These are phyloP conservation scores for Corrigiola litoralis DNA, from an alignment of 179 eudicot species.

Conservation along the genomic window DNA sequence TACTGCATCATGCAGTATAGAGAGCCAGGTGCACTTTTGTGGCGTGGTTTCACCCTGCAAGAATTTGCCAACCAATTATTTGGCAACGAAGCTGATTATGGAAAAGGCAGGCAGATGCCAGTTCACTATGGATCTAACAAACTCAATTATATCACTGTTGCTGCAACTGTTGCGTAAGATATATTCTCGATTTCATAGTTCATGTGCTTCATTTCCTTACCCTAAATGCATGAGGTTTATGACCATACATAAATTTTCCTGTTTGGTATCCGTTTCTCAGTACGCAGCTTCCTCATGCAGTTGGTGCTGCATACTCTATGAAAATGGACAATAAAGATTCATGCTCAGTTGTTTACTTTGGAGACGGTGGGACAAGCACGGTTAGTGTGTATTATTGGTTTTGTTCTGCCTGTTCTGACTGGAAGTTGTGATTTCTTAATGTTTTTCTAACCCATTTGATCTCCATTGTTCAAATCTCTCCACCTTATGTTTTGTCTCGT, in stretches of 20 bases:
- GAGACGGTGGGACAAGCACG: constrained; percentile 86
- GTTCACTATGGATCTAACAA: constrained; percentile 80
- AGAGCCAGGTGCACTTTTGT: constrained; percentile 78
- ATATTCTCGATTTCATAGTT: too few relatives aligned
- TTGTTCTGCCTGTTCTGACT: neutral
- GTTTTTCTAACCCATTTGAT: too few relatives aligned
- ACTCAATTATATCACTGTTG: constrained; percentile 67
- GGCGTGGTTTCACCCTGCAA: constrained; percentile 89
- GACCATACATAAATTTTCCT: too few relatives aligned
- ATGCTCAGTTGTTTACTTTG: constrained; percentile 68
- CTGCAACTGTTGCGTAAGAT: constrained; percentile 90
- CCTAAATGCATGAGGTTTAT: too few relatives aligned
- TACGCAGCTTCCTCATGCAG: constrained; percentile 86
- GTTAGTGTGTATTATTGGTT: constrained; percentile 24
- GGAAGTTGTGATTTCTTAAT: too few relatives aligned
- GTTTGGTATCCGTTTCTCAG: too few relatives aligned
- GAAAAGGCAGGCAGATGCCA: constrained; percentile 97
- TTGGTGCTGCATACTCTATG: constrained; percentile 81
- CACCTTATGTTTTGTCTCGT: neutral
- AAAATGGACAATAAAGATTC: constrained; percentile 79
- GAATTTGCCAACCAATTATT: constrained; percentile 86
- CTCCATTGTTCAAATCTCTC: neutral
- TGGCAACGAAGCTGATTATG: constrained; percentile 63
- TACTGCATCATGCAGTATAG: constrained; percentile 58
- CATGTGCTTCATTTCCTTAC: too few relatives aligned